Base-by-base conservation (phyloP, 192 early-diverging fungal species). In the Allomyces arbusculus region DNA sequence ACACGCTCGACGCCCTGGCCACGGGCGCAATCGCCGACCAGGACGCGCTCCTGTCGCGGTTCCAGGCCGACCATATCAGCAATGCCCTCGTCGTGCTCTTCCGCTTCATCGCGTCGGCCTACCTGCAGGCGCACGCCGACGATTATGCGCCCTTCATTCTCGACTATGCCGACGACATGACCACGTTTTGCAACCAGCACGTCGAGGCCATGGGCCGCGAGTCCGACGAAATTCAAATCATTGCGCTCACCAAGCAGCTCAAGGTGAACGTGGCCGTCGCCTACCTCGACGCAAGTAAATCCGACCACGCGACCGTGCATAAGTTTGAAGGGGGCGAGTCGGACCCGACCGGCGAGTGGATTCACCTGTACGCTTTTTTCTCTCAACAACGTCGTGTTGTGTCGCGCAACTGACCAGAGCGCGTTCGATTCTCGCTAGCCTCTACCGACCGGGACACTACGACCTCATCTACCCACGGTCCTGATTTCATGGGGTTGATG, bases 211-310 rank as follows among this genome's bases (percentile, higher is more conserved):
- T 84, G 74, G 82, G 79, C 19, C 73, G 80, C 61, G 90, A 91
- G 71, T 79, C 84, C 4, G 90, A 90, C 69, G 84, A 90, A 66
- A 80, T 88, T 61, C 89, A 90, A 63, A 79, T 91, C 19, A 88
- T 87, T 61, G 88, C 84, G 1, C 71, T 91, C 61, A 79, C 81
- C 7, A 87, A 84, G 66, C 84, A 79, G 0, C 66, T 88, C 3
- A 76, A 80, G 62, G 72, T 89, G 0, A 78, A 77, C 11, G 71
- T 88, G 50, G 75, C 85, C 25, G 81, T 91, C 5, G 50, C 50
- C 20, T 58, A 58, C 50, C 50, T 58, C 16, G 50, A 58, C 50
- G 50, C 50, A 3, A n/a, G 50, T 2, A 20, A 14, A 3, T 58
- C 50, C 50, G 20, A 14, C 50, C 12, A 58, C 16, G 50, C 50